Evolutionary conservation across 106 monocot genomes (phyloP).

Genomic region (Dendrobium catenatum): DNA sequence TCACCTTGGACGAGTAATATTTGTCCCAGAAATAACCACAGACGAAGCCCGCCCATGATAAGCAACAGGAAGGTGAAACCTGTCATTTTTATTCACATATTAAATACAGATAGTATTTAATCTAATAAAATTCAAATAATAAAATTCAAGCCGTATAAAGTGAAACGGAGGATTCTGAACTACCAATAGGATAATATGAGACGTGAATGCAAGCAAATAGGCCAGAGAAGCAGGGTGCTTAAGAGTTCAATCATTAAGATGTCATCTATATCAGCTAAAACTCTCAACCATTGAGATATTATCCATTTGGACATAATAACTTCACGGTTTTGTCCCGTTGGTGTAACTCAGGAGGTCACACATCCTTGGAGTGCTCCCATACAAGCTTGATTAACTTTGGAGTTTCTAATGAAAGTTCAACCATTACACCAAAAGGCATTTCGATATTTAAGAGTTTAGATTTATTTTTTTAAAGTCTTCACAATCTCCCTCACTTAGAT

Average conservation of each 20-base stretch:
- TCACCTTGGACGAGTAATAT: conserved; percentile 87
- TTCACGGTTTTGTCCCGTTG: too few species aligned
- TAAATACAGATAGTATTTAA: neutral
- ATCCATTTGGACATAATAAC: too few species aligned
- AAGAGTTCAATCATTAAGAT: neutral
- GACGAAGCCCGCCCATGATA: conserved; percentile 98
- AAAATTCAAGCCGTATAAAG: neutral
- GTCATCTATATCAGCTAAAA: too few species aligned
- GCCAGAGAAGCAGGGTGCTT: neutral
- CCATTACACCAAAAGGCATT: too few species aligned
- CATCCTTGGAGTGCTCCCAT: too few species aligned
- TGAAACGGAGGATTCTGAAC: neutral
- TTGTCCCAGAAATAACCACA: conserved; percentile 84
- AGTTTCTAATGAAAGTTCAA: too few species aligned
- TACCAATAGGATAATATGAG: neutral
- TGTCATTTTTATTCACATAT: conserved; percentile 16
- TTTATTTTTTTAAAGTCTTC: too few species aligned
- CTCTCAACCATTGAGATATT: too few species aligned
- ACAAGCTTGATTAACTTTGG: too few species aligned
- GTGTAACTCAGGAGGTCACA: too few species aligned
- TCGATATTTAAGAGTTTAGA: too few species aligned
- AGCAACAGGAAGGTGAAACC: conserved; percentile 94
- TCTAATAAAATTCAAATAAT: neutral
- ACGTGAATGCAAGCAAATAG: neutral
- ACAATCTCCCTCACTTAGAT: too few species aligned